phyloP scores from a whole-genome alignment of 306 rosid species.

The Dalbergia cultrata region DNA sequence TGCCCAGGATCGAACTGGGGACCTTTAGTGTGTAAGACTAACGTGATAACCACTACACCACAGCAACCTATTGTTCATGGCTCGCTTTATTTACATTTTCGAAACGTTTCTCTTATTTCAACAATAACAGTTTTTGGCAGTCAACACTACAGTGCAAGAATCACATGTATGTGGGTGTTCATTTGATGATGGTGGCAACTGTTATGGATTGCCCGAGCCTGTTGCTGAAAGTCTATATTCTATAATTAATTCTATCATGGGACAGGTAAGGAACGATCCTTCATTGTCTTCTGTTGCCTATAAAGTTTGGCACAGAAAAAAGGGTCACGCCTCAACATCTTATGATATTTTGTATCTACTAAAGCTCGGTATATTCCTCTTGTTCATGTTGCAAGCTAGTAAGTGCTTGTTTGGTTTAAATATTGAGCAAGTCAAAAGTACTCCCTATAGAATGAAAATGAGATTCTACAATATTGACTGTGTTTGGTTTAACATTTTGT shows the following conservation, averaged over 20 bases:
- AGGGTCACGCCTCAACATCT: not conserved
- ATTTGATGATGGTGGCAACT: conserved; percentile 31
- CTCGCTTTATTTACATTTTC: not conserved
- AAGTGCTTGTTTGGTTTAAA: not conserved
- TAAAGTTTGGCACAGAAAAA: conserved; percentile 54
- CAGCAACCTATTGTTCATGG: not conserved
- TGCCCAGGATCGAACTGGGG: conserved; percentile 93
- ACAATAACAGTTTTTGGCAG: not conserved
- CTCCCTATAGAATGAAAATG: too few species aligned
- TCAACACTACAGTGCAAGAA: not conserved
- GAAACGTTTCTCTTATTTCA: not conserved
- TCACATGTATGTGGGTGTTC: not conserved
- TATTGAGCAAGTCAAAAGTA: too few species aligned
- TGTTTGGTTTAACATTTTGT: too few species aligned
- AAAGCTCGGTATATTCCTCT: not conserved
- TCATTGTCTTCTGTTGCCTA: conserved; percentile 46
- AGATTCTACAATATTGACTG: too few species aligned
- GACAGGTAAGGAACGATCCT: not conserved
- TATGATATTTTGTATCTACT: conserved; percentile 10
- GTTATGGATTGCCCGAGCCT: conserved; percentile 41
- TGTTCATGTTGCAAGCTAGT: not conserved
- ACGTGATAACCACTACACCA: conserved; percentile 54
- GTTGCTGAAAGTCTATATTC: conserved; percentile 35
- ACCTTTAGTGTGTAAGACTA: conserved; percentile 85
- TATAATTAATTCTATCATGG: conserved; percentile 27